These are phyloP conservation scores for Irpex sp. DNA, from an alignment of 1,284 basidiomycete species.

Conservation along the genomic window DNA sequence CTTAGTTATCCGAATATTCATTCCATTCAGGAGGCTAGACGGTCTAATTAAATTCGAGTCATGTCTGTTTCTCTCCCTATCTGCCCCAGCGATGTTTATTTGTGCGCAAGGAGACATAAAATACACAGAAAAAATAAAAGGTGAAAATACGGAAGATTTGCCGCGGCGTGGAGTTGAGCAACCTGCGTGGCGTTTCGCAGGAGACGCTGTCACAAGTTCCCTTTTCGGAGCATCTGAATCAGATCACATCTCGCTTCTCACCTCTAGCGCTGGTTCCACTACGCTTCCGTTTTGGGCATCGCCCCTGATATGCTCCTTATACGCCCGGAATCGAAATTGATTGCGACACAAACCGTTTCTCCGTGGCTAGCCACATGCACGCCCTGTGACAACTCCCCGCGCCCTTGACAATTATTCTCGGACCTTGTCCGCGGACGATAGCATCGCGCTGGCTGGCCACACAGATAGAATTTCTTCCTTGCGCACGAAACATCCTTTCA, in stretches of 20 bases:
- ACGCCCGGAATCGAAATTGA: neutral
- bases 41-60: too few relatives aligned
- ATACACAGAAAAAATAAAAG: neutral
- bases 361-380: neutral
- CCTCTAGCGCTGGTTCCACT: constrained; percentile 7
- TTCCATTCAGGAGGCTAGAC: too few relatives aligned
- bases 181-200: constrained; percentile 8
- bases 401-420: neutral
- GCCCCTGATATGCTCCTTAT: constrained; percentile 8
- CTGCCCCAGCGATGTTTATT: neutral
- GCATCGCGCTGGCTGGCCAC: neutral
- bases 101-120: neutral
- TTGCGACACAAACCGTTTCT: neutral
- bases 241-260: constrained; percentile 5
- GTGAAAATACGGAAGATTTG: neutral
- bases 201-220: constrained; percentile 4
- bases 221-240: constrained; percentile 6
- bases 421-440: neutral
- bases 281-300: constrained; percentile 9
- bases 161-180: constrained; percentile 6
- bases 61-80: too few relatives aligned
- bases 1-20: neutral
- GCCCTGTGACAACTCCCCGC: neutral
- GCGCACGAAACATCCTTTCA: neutral
- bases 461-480: neutral